These are phyloP conservation scores for Aspergillus clavatus DNA, from an alignment of 2,329 filamentous ascomycete species.

Conservation along the genomic window DNA sequence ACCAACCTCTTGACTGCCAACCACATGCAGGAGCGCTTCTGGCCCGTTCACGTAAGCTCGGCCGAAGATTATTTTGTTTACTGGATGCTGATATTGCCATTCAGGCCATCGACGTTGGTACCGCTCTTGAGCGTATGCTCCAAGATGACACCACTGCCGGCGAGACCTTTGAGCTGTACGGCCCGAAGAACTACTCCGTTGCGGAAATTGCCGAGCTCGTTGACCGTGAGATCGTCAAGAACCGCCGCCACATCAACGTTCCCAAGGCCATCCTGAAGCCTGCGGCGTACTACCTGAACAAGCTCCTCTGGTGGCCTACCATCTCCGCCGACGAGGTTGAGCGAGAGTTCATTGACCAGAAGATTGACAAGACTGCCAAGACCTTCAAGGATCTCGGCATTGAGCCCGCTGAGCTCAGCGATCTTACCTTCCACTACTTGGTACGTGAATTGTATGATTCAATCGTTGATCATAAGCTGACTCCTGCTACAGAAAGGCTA, in stretches of 20 bases:
- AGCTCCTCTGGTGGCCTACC: slow-evolving; percentile 81
- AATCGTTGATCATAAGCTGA: slow-evolving; percentile 11
- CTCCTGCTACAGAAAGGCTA: slow-evolving; percentile 66
- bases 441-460: slow-evolving; percentile 50
- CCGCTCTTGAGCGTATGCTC: slow-evolving; percentile 82
- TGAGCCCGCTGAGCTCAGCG: slow-evolving; percentile 77
- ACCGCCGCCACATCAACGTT: slow-evolving; percentile 84
- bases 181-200: slow-evolving; percentile 87
- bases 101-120: slow-evolving; percentile 81
- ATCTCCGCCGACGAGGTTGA: slow-evolving; percentile 81
- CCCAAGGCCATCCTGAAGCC: slow-evolving; percentile 78
- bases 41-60: slow-evolving; percentile 74
- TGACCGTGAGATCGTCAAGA: slow-evolving; percentile 87
- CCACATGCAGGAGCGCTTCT: slow-evolving; percentile 85
- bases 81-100: slow-evolving; percentile 12
- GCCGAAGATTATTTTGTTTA: background rate
- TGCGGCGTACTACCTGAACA: slow-evolving; percentile 69
- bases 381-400: slow-evolving; percentile 93
- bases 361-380: slow-evolving; percentile 85
- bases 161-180: slow-evolving; percentile 91
- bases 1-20: slow-evolving; percentile 86
- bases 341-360: slow-evolving; percentile 87
- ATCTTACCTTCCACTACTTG: slow-evolving; percentile 89
- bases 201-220: slow-evolving; percentile 81
- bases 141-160: slow-evolving; percentile 85